Evolutionary conservation across 2,329 filamentous ascomycete genomes (phyloP), one percentile per base, ranked within the genome.

Genomic region (Cercospora canescens): DNA sequence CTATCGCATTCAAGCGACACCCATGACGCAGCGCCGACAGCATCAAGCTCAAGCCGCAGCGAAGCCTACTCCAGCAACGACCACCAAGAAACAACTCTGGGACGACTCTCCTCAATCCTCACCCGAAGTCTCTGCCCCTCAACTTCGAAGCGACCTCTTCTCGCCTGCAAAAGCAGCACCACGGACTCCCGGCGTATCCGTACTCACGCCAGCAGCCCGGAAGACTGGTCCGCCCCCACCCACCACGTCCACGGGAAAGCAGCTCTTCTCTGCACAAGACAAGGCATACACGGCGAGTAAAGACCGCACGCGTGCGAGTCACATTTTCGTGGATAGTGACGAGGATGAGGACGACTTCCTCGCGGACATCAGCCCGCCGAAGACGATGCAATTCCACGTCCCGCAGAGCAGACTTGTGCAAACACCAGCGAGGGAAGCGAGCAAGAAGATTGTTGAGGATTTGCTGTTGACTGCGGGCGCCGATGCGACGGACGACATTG

Each of bases 1-100:
- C 65, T 99, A 96, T 81, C 92, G 94, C 34, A 85, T 99, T 26
- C 92, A 96, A 79, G 93, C 94, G 6, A 99, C 95, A 9, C 95
- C 95, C 0, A 89, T 95, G 74, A 75, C 72, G 32, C 72, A 73
- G 62, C 73, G 70, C n/a, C 67, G 69, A 26, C 64, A 73, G 63
- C 63, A 69, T 63, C 50, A 57, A 48, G 54, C 48, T n/a, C 45
- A 67, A 16, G 58, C 73, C 56, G 41, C 62, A 28, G 66, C 66
- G 63, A 76, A 72, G 62, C 67, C 62, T 21, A 82, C 81, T 30
- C 77, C 79, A 35, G 79, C 79, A 0, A 80, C 82, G 6, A 73
- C 76, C 8, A 72, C 70, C 41, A 70, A 70, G 55, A 71, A 67
- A 54, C 52, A 64, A 18, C 68, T 69, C 4, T 76, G 74, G 75